A percentile compares a stretch with the other conserved stretches of the same genome.
Conservation (phyloP, 495 filamentous ascomycete species). For the Pseudomonodictys pantanalensis region DNA sequence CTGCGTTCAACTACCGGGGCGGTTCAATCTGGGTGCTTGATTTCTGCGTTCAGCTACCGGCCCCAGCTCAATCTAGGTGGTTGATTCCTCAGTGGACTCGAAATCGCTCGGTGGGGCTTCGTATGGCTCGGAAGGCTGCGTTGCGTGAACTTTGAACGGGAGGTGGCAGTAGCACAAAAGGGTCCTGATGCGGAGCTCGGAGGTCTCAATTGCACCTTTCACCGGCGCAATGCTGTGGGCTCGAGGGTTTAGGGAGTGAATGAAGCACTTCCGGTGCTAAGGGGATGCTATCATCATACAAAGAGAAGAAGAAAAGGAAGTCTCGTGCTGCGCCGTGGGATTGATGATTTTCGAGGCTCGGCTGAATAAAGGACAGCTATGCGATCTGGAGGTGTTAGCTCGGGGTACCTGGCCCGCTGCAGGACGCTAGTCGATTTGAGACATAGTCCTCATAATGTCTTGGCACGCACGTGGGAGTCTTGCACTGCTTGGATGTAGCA, state of each 20-base stretch:
- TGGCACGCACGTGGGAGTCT: not conserved
- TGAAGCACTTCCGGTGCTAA: slow-evolving; percentile 21
- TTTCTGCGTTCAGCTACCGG: no score
- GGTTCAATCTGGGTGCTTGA: no score
- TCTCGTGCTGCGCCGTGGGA: not conserved
- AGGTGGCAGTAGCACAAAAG: not conserved
- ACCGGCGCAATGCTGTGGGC: not conserved
- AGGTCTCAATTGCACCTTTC: not conserved
- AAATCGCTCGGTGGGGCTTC: no score
- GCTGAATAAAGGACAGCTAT: slow-evolving; percentile 34
- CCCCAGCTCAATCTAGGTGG: no score
- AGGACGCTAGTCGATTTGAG: not conserved
- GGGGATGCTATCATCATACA: slow-evolving; percentile 20
- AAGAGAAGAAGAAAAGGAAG: slow-evolving; percentile 6
- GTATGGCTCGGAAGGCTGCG: no score
- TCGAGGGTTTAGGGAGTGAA: slow-evolving; percentile 15
- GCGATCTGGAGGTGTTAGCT: slow-evolving; percentile 17
- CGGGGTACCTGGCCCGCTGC: not conserved
- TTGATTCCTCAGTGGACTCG: no score
- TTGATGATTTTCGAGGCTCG: not conserved
- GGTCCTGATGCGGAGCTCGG: not conserved
- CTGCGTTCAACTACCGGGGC: not conserved
- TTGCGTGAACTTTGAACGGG: no score
- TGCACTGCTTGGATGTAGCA: no score
- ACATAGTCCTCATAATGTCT: not conserved